Percentiles rank a stretch among this genome's conserved stretches.
Evolutionary conservation across 805 yeast species (phyloP).

Genomic region (Kuraishia hungarica): DNA sequence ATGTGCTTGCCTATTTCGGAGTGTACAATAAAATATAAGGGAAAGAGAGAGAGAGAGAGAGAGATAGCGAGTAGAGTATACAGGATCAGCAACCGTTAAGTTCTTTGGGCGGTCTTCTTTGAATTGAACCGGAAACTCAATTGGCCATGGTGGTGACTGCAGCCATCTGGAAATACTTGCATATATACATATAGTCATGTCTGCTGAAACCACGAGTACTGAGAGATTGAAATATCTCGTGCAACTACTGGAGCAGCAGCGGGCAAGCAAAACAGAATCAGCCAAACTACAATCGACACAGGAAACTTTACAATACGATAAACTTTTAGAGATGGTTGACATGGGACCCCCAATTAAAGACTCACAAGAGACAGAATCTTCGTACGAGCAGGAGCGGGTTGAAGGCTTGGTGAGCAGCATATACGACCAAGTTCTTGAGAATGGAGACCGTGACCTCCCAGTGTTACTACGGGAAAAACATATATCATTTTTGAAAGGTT

Average conservation of each 20-base stretch:
- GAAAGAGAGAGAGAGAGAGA: background rate
- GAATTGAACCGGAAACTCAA: background rate
- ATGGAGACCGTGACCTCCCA: slow-evolving; percentile 23
- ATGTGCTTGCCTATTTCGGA: background rate
- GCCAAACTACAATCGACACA: background rate
- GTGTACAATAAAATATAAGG: background rate
- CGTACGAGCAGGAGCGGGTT: slow-evolving; percentile 28
- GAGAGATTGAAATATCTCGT: background rate
- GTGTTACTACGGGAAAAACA: slow-evolving; percentile 27
- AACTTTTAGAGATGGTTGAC: slow-evolving; percentile 16
- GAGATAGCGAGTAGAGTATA: too few species aligned
- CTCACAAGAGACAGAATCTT: slow-evolving; percentile 24
- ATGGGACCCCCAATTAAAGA: slow-evolving; percentile 8
- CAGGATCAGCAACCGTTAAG: too few species aligned
- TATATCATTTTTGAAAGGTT: slow-evolving; percentile 29
- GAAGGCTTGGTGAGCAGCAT: slow-evolving; percentile 23
- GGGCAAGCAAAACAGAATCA: background rate
- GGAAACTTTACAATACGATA: slow-evolving; percentile 6
- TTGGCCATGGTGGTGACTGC: background rate
- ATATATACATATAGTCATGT: background rate
- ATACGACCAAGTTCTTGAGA: slow-evolving; percentile 20
- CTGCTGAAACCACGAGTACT: background rate
- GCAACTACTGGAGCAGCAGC: background rate
- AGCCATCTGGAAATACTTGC: background rate
- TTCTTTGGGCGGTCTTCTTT: too few species aligned